phyloP scores from a whole-genome alignment of 2,329 filamentous ascomycete species.

The Curvularia sp. region DNA sequence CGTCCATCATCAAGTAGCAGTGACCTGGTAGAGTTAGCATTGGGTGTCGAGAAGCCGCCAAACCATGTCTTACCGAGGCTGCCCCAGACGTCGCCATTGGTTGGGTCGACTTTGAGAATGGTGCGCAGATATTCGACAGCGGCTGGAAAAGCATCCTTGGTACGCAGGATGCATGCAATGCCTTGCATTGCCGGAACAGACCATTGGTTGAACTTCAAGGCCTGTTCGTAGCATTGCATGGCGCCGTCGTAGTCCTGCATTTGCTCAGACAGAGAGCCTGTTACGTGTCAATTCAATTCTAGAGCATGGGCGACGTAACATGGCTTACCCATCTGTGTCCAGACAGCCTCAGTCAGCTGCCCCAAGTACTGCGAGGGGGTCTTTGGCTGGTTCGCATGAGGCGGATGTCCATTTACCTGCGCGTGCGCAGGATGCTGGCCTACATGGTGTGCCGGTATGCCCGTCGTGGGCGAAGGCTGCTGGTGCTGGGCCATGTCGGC shows the following conservation, averaged over 20 bases:
- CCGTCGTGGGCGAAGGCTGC: conserved; percentile 80
- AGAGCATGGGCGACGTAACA: conserved; percentile 19
- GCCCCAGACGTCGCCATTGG: conserved; percentile 95
- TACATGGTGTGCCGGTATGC: conserved; percentile 71
- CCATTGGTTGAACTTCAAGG: conserved; percentile 83
- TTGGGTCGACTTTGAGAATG: conserved; percentile 86
- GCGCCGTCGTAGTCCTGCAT: conserved; percentile 89
- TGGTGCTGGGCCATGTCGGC: conserved; percentile 71
- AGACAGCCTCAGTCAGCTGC: conserved; percentile 83
- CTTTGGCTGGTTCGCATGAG: conserved; percentile 65
- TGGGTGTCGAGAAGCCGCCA: neutral
- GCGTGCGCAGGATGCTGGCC: conserved; percentile 70
- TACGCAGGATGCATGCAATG: conserved; percentile 88
- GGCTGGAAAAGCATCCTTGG: conserved; percentile 90
- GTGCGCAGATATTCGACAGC: conserved; percentile 92
- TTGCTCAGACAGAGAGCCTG: conserved; percentile 85
- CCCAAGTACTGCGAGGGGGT: conserved; percentile 77
- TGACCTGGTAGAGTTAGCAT: conserved; percentile 68
- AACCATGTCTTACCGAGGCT: conserved; percentile 73
- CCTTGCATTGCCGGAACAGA: conserved; percentile 93
- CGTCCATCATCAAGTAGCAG: conserved; percentile 98
- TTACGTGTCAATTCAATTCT: conserved; percentile 15
- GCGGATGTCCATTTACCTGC: conserved; percentile 62
- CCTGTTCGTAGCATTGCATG: conserved; percentile 88
- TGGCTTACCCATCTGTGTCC: conserved; percentile 86